These are phyloP conservation scores for Rhodotorula sphaerocarpa DNA, from an alignment of 768 basidiomycete genomes.

Conservation along the genomic window DNA sequence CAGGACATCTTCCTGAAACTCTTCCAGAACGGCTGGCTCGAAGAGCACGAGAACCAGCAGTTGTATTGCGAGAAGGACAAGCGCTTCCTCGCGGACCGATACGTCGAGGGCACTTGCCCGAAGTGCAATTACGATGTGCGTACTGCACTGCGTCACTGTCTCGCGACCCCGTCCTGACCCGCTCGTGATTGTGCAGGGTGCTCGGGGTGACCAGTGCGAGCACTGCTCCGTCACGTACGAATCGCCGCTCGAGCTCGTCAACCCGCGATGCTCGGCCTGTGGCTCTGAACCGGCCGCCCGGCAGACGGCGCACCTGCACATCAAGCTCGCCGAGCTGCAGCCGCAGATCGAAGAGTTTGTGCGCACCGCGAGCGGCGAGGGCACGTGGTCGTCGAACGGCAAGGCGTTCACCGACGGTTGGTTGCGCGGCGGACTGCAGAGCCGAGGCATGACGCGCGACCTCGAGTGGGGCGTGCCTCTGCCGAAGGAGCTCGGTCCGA, in stretches of 20 bases:
- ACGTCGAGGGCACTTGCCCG: conserved; percentile 95
- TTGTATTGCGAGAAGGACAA: conserved; percentile 71
- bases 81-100: conserved; percentile 88
- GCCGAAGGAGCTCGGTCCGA: conserved; percentile 68
- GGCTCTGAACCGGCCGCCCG: conserved; percentile 66
- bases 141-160: not conserved
- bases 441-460: conserved; percentile 88
- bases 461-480: conserved; percentile 93
- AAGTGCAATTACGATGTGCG: conserved; percentile 76
- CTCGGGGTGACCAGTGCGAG: conserved; percentile 97
- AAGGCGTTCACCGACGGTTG: conserved; percentile 84
- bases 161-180: not conserved
- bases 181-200: conserved; percentile 55
- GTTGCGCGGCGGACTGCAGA: conserved; percentile 71
- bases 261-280: conserved; percentile 86
- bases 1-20: conserved; percentile 84
- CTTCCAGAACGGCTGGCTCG: conserved; percentile 64
- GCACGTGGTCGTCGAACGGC: conserved; percentile 89
- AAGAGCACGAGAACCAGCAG: conserved; percentile 79
- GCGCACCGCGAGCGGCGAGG: conserved; percentile 62
- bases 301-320: conserved; percentile 84
- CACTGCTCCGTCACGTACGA: conserved; percentile 84
- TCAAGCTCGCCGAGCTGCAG: conserved; percentile 75
- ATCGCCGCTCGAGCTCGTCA: conserved; percentile 73
- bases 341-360: conserved; percentile 80